Evolutionary conservation across 306 rosid genomes (phyloP).

Genomic region (Quercus agrifolia): DNA sequence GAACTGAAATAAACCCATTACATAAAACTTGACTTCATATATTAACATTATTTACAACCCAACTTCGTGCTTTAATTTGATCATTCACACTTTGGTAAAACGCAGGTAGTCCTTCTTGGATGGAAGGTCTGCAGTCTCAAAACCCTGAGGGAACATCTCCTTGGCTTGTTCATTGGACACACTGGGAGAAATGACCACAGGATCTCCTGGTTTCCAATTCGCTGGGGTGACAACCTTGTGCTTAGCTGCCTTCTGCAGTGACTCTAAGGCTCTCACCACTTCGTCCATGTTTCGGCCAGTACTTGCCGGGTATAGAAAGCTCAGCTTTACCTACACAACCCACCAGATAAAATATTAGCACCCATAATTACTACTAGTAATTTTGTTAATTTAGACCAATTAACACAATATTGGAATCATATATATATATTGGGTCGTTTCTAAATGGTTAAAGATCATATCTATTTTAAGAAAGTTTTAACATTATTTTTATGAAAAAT

Average conservation of each 20-base stretch:
- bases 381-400: not conserved
- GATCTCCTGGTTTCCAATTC: conserved; percentile 69
- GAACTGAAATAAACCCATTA: too few species aligned
- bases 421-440: too few species aligned
- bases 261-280: conserved; percentile 75
- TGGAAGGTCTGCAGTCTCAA: conserved; percentile 52
- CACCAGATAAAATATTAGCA: not conserved
- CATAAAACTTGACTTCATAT: not conserved
- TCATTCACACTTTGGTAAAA: conserved; percentile 46
- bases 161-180: conserved; percentile 68
- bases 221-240: conserved; percentile 67
- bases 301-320: conserved; percentile 74
- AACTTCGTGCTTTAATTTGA: not conserved
- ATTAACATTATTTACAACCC: not conserved
- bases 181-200: conserved; percentile 46
- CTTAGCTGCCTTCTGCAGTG: conserved; percentile 58
- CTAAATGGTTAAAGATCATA: too few species aligned
- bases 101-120: conserved; percentile 65
- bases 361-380: too few species aligned
- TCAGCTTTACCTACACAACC: conserved; percentile 49
- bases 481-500: too few species aligned
- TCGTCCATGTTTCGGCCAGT: conserved; percentile 91
- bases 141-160: conserved; percentile 53
- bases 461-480: too few species aligned
- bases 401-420: not conserved